Evolutionary conservation across 2,329 filamentous ascomycete genomes (phyloP), one percentile per base, ranked within the genome.

Genomic region (Gnomoniopsis smithogilvyi): DNA sequence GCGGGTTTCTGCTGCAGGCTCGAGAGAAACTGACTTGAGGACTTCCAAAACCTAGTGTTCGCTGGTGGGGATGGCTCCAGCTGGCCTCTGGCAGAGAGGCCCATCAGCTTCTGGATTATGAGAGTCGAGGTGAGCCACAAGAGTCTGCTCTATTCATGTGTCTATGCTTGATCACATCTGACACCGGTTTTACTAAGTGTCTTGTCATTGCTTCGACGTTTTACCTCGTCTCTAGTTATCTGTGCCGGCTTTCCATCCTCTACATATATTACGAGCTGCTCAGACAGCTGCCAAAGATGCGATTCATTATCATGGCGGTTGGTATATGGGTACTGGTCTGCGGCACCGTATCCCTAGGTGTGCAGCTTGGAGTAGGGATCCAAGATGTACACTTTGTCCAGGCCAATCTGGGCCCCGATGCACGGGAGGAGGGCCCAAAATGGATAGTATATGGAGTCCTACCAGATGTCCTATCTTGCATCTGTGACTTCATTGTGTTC

Each of bases 241-340:
- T 58, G 22, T 58, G 56, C 26, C 30, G 56, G 24, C 33, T 53
- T 1, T 58, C 56, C 1, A 58, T 58, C 11, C 51, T 58, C 34
- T 58, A 34, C 56, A 58, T 58, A 22, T 58, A 58, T 34, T 58
- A 54, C 46, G 56, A 58, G 26, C 51, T 58, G 10, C 19, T 58
- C 7, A 38, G 56, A 6, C 51, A 54, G 14, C 52, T 54, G 3
- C 56, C 56, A 30, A 15, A 36, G 14, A 58, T 58, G 56, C n/a
- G 45, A 12, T 21, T 15, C 6, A 36, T 54, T 34, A 58, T 58
- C 34, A 14, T 50, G 46, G 45, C 33, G 10, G 56, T 53, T 17
- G 56, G 56, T 6, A 45, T 45, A 24, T 58, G 51, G 56, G 56
- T 58, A 8, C 1, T 50, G 6, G 24, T 58, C 26, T 58, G 56